Conservation (phyloP, 2,329 filamentous ascomycete genomes). For the Aspergillus sp. region DNA sequence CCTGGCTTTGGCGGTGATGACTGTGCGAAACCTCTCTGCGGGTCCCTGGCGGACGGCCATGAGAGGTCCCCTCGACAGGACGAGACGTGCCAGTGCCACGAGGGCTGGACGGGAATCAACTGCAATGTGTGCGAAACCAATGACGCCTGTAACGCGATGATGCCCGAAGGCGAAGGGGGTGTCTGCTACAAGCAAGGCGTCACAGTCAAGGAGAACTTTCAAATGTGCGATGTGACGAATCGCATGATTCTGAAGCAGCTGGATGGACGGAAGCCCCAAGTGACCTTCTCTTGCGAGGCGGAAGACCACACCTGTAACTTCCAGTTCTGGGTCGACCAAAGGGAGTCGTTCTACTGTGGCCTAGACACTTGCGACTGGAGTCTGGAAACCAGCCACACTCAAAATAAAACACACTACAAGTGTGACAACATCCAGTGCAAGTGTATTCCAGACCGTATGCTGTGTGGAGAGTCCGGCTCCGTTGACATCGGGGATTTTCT, state of each 20-base stretch:
- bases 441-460: slow-evolving; percentile 87
- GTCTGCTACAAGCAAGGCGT: slow-evolving; percentile 91
- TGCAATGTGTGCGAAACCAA: slow-evolving; percentile 91
- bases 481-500: slow-evolving; percentile 92
- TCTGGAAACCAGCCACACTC: slow-evolving; percentile 64
- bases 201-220: slow-evolving; percentile 90
- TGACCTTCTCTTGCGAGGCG: slow-evolving; percentile 86
- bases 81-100: slow-evolving; percentile 76
- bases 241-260: slow-evolving; percentile 85
- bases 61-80: slow-evolving; percentile 73
- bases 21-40: slow-evolving; percentile 88
- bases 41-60: slow-evolving; percentile 76
- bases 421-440: slow-evolving; percentile 83
- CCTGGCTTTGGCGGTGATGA: slow-evolving; percentile 92
- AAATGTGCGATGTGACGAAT: slow-evolving; percentile 98
- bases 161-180: slow-evolving; percentile 76
- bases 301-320: slow-evolving; percentile 81
- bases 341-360: slow-evolving; percentile 94
- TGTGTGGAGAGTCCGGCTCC: slow-evolving; percentile 87
- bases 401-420: slow-evolving; percentile 79
- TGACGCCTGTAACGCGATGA: slow-evolving; percentile 80
- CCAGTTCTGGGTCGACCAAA: slow-evolving; percentile 95
- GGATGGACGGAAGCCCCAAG: slow-evolving; percentile 80
- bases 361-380: slow-evolving; percentile 75
- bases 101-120: slow-evolving; percentile 95